Base-by-base conservation (phyloP, 345 rosid genomes). In the Citrus reticulata region DNA sequence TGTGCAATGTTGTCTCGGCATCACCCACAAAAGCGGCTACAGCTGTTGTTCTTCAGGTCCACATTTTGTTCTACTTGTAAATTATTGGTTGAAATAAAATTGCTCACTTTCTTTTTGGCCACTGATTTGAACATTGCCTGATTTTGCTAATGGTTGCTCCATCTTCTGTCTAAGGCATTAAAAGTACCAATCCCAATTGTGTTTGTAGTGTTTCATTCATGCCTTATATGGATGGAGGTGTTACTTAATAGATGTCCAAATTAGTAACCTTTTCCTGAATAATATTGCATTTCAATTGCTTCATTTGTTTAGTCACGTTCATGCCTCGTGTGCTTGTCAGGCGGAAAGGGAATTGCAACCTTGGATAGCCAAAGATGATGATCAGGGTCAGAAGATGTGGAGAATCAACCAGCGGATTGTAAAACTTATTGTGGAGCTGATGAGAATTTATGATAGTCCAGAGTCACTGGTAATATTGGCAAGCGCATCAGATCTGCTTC, bases 311-410 rank as follows among this genome's bases (percentile, higher is more conserved):
- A 71, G 79, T 87, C 84, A 86, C 78, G 84, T 75, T 62, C 30
- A 37, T 81, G 79, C 70, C 60, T 14, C 73, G 66, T 87, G 29
- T 84, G 71, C 77, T 81, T 85, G 82, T 83, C 86, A 93, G 99
- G 99, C 98, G 77, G 99, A 95, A 75, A 90, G 89, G 83, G 99
- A 95, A 81, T 87, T 95, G 84, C 97, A 93, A 81, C 99, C 99
- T 35, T 95, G 99, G 99, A 95, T 93, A 46, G 94, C 96, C 39
- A 95, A 95, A 89, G 92, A 93, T 79, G 97, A 95, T 46, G 99
- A 93, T 80, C 93, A 88, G 79, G 93, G 96, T 84, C 97, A 93
- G 86, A 92, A 91, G 85, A 81, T 93, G 93, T 95, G 99, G 99
- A 92, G 93, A 85, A 85, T 93, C 85, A 95, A 95, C 87, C 99